Conservation (phyloP, 1,284 basidiomycete genomes). For the Boletus holoroseus region DNA sequence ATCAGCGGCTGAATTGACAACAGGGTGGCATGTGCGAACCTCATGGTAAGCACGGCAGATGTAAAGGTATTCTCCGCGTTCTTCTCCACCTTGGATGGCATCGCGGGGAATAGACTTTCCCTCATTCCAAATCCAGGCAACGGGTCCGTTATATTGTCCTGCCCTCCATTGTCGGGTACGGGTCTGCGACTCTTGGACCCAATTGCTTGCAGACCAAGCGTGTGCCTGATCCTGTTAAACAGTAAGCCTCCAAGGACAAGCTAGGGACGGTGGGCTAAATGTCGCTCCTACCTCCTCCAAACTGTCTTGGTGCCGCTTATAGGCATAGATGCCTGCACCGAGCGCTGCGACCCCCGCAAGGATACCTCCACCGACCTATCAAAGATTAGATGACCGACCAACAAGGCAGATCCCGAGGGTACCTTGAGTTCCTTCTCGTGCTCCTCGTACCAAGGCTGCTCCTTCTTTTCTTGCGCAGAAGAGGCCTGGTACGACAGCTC, state of each 20-base stretch:
- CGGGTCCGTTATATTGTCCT: conserved; percentile 43
- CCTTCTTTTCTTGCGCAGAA: conserved; percentile 41
- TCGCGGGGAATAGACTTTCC: conserved; percentile 53
- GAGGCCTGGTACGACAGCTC: conserved; percentile 33
- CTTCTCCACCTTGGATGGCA: conserved; percentile 55
- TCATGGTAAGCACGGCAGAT: conserved; percentile 57
- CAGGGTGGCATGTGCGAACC: conserved; percentile 34
- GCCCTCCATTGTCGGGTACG: conserved; percentile 48
- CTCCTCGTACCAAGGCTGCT: conserved; percentile 55
- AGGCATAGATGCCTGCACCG: conserved; percentile 49
- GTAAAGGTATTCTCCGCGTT: conserved; percentile 47
- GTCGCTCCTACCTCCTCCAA: conserved; percentile 47
- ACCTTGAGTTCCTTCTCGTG: conserved; percentile 60
- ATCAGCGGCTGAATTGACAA: conserved; percentile 9
- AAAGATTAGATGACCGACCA: conserved; percentile 4
- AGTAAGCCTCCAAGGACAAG: background rate
- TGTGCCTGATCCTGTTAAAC: conserved; percentile 45
- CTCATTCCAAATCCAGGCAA: conserved; percentile 56
- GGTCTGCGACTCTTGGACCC: conserved; percentile 52
- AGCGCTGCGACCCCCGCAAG: conserved; percentile 47
- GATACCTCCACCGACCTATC: conserved; percentile 60
- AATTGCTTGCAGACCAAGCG: conserved; percentile 48
- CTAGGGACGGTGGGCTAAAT: background rate
- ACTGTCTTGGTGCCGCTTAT: conserved; percentile 51
- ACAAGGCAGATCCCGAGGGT: background rate